These are phyloP conservation scores for Lactifluus piperatus DNA, from an alignment of 768 basidiomycete species.

Conservation along the genomic window DNA sequence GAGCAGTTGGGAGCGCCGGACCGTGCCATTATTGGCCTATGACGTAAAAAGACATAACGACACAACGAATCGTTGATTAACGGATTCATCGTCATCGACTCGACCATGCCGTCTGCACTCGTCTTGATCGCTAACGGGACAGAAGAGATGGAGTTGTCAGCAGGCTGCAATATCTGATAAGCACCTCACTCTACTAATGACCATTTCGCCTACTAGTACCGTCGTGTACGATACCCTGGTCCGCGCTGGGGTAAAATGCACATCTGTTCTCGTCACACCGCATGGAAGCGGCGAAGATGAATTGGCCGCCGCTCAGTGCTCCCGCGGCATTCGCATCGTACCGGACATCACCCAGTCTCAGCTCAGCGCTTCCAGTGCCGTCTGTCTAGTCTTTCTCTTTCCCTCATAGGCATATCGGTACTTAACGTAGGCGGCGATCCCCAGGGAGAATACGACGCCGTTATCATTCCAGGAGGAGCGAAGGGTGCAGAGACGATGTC, in stretches of 20 bases:
- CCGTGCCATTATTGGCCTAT: too few relatives aligned
- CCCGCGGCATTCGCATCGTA: constrained; percentile 16
- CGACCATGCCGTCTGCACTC: constrained; percentile 49
- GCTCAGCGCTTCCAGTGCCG: constrained; percentile 1
- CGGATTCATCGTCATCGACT: too few relatives aligned
- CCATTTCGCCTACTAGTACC: constrained; percentile 37
- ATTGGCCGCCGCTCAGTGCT: neutral
- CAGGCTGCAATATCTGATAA: neutral
- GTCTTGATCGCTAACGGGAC: constrained; percentile 76
- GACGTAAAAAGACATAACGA: too few relatives aligned
- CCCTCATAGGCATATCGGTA: neutral
- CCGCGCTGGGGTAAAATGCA: constrained; percentile 57
- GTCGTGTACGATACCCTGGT: constrained; percentile 78
- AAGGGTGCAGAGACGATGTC: constrained; percentile 72
- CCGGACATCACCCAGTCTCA: constrained; percentile 8
- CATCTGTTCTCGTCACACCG: constrained; percentile 51
- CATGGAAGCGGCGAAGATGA: neutral
- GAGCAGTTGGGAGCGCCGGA: too few relatives aligned
- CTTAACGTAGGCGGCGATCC: neutral
- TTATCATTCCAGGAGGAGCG: constrained; percentile 73
- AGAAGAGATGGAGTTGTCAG: constrained; percentile 86
- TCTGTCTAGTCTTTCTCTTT: neutral
- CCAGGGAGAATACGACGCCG: constrained; percentile 56
- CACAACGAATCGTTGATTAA: neutral
- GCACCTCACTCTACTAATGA: neutral